A percentile compares a stretch with the other conserved stretches of the same genome.
These are phyloP conservation scores for Candida awuae DNA, from an alignment of 805 yeast genomes.

Conservation along the genomic window DNA sequence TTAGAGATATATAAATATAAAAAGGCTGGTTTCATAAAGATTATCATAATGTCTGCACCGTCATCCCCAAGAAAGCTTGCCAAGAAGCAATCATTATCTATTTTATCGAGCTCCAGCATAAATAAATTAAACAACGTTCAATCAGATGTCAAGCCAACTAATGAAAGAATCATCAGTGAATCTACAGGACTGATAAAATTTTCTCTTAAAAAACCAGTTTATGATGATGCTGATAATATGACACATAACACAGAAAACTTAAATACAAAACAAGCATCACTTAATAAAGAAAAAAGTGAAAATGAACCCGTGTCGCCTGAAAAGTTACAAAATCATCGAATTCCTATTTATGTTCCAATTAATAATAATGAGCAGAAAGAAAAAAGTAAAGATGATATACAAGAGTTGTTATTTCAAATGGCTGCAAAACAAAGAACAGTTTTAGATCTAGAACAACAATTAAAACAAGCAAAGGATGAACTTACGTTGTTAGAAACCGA, in stretches of 20 bases:
- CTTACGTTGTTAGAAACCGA: slow-evolving; percentile 28
- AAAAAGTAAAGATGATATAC: slow-evolving; percentile 3
- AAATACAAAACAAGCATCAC: not conserved
- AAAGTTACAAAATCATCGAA: too few relatives aligned
- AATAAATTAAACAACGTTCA: slow-evolving; percentile 18
- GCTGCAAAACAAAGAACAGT: slow-evolving; percentile 50
- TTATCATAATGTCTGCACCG: slow-evolving; percentile 3
- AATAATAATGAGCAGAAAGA: slow-evolving; percentile 10
- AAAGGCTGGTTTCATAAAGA: not conserved
- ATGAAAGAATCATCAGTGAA: slow-evolving; percentile 39
- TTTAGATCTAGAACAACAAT: slow-evolving; percentile 38
- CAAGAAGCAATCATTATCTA: slow-evolving; percentile 29
- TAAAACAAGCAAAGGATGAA: slow-evolving; percentile 35
- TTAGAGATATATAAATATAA: not conserved
- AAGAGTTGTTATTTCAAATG: slow-evolving; percentile 29
- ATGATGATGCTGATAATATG: not conserved
- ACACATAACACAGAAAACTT: not conserved
- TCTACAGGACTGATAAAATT: slow-evolving; percentile 45
- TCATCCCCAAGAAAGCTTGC: slow-evolving; percentile 6
- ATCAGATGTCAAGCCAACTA: slow-evolving; percentile 20
- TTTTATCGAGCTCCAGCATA: slow-evolving; percentile 23
- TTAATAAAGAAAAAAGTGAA: slow-evolving; percentile 3
- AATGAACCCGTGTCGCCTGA: too few relatives aligned
- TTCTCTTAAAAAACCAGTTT: slow-evolving; percentile 21
- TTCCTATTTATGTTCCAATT: slow-evolving; percentile 33